phyloP scores from a whole-genome alignment of 73 alveolate genomes.

The Stentor coeruleus region DNA sequence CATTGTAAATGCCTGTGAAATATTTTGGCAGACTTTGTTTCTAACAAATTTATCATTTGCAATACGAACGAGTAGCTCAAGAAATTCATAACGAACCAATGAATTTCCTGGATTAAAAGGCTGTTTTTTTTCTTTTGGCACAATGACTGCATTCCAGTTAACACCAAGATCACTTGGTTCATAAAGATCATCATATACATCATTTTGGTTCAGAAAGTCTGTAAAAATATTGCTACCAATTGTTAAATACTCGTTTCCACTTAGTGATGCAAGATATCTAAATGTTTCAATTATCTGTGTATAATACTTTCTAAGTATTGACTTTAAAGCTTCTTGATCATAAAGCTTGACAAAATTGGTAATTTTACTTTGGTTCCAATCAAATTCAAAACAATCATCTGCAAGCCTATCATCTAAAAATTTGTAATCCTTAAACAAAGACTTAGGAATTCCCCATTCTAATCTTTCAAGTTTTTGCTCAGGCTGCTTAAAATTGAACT shows the following conservation, averaged over 20 bases:
- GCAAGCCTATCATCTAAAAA: slow-evolving; percentile 45
- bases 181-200: slow-evolving; percentile 32
- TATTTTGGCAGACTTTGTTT: slow-evolving; percentile 30
- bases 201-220: slow-evolving; percentile 31
- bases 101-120: slow-evolving; percentile 58
- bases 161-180: slow-evolving; percentile 35
- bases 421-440: slow-evolving; percentile 66
- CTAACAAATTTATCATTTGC: slow-evolving; percentile 44
- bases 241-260: slow-evolving; percentile 35
- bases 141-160: not conserved
- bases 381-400: slow-evolving; percentile 59
- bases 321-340: slow-evolving; percentile 40
- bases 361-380: slow-evolving; percentile 58
- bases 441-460: slow-evolving; percentile 64
- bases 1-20: slow-evolving; percentile 36
- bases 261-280: slow-evolving; percentile 57
- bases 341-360: slow-evolving; percentile 49
- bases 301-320: slow-evolving; percentile 41
- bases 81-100: slow-evolving; percentile 53
- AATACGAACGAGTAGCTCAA: slow-evolving; percentile 64
- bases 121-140: slow-evolving; percentile 33
- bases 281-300: slow-evolving; percentile 52
- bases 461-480: not conserved
- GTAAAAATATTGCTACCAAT: slow-evolving; percentile 59
- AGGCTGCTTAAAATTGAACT: not conserved